A percentile compares a stretch with the other conserved stretches of the same genome.
phyloP scores from a whole-genome alignment of 2,329 filamentous ascomycete genomes.

The Tolypocladium amazonense region DNA sequence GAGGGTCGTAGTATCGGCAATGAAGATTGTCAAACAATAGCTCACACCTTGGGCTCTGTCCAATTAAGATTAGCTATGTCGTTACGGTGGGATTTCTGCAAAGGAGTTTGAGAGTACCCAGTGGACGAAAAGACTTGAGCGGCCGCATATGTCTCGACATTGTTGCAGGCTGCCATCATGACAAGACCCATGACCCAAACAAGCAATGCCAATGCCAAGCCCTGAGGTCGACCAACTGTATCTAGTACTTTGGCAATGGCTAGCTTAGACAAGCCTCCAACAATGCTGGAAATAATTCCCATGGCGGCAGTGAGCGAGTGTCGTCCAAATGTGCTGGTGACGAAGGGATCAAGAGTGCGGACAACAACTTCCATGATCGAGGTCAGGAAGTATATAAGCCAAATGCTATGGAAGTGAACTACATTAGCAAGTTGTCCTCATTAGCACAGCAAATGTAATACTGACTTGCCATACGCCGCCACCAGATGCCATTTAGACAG shows the following conservation, averaged over 20 bases:
- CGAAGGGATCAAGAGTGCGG: slow-evolving; percentile 26
- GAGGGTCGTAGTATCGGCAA: slow-evolving; percentile 4
- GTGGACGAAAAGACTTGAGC: slow-evolving; percentile 45
- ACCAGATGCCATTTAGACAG: slow-evolving; percentile 30
- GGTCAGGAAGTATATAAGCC: slow-evolving; percentile 27
- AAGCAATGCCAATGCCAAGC: slow-evolving; percentile 38
- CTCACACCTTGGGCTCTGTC: slow-evolving; percentile 25
- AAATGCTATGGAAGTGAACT: slow-evolving; percentile 17
- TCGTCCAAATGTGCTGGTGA: slow-evolving; percentile 31
- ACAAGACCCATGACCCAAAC: slow-evolving; percentile 38
- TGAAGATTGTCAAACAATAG: slow-evolving; percentile 25
- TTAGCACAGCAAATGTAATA: background rate
- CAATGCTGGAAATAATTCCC: slow-evolving; percentile 35
- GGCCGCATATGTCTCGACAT: slow-evolving; percentile 32
- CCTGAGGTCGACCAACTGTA: slow-evolving; percentile 50
- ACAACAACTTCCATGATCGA: slow-evolving; percentile 26
- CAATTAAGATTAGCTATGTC: background rate
- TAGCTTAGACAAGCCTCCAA: slow-evolving; percentile 46
- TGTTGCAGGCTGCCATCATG: slow-evolving; percentile 48
- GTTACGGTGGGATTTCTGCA: background rate
- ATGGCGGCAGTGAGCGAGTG: slow-evolving; percentile 40
- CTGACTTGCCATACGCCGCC: slow-evolving; percentile 30
- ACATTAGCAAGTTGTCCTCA: background rate
- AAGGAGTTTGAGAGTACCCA: slow-evolving; percentile 26
- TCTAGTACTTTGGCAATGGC: slow-evolving; percentile 53